phyloP scores from a whole-genome alignment of 257 asterid genomes.

The Salvia hispanica region DNA sequence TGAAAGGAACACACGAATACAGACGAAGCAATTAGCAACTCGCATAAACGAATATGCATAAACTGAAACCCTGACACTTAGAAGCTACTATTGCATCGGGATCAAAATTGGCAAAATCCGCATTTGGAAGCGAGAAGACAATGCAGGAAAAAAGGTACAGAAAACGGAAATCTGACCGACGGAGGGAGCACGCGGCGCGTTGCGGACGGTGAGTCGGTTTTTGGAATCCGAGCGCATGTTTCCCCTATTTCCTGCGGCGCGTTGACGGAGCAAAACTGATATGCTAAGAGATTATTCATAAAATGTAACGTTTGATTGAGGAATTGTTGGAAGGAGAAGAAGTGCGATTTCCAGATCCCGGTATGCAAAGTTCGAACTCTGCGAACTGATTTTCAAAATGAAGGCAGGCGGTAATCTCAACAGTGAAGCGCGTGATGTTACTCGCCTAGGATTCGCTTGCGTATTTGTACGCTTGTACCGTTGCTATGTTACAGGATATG shows the following conservation, averaged over 20 bases:
- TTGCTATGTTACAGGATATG: background rate
- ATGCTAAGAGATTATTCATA: slow-evolving; percentile 30
- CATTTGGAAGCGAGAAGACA: background rate
- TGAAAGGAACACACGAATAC: slow-evolving; percentile 3
- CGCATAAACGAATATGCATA: slow-evolving; percentile 1
- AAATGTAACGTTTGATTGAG: slow-evolving; percentile 11
- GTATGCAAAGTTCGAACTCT: slow-evolving; percentile 15
- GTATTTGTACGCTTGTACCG: background rate
- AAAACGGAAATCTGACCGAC: slow-evolving; percentile 31
- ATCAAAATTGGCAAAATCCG: background rate
- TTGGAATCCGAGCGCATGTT: slow-evolving; percentile 38
- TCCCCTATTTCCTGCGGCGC: slow-evolving; percentile 16
- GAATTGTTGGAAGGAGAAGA: background rate
- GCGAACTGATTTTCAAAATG: slow-evolving; percentile 26
- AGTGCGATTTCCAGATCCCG: slow-evolving; percentile 15
- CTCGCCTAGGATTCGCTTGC: slow-evolving; percentile 23
- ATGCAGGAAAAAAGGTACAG: background rate
- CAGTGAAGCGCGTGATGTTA: slow-evolving; percentile 38
- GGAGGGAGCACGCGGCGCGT: slow-evolving; percentile 33
- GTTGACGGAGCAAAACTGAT: slow-evolving; percentile 24
- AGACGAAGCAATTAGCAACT: slow-evolving; percentile 8
- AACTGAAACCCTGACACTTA: slow-evolving; percentile 27
- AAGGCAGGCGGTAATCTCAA: slow-evolving; percentile 42
- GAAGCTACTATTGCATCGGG: slow-evolving; percentile 19
- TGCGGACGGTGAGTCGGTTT: slow-evolving; percentile 39